Conservation (phyloP, 495 filamentous ascomycete species). For the Cenococcum geophilum region DNA sequence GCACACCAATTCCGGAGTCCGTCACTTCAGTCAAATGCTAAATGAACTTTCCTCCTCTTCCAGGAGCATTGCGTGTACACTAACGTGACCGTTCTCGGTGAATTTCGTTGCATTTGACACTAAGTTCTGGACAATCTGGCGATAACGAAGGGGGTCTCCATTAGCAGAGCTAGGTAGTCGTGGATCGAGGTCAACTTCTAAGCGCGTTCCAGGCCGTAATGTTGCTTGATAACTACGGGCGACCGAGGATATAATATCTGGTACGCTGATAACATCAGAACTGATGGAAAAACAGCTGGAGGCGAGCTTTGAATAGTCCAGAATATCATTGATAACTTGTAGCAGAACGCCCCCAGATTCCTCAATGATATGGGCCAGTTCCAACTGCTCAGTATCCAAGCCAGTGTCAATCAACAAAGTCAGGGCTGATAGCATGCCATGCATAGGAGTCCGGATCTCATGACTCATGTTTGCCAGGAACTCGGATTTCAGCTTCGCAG, state of each 20-base stretch:
- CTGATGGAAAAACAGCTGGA: slow-evolving; percentile 45
- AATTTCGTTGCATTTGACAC: slow-evolving; percentile 47
- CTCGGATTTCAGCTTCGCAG: slow-evolving; percentile 57
- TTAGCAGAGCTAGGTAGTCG: slow-evolving; percentile 41
- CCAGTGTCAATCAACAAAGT: slow-evolving; percentile 42
- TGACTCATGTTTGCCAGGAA: slow-evolving; percentile 60
- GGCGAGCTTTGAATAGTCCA: slow-evolving; percentile 48
- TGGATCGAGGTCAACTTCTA: slow-evolving; percentile 40
- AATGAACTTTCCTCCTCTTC: slow-evolving; percentile 42
- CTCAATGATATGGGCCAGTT: slow-evolving; percentile 45
- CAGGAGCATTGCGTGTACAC: slow-evolving; percentile 31
- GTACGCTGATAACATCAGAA: slow-evolving; percentile 39
- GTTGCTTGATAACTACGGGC: slow-evolving; percentile 46
- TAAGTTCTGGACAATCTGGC: slow-evolving; percentile 47
- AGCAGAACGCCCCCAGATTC: slow-evolving; percentile 46
- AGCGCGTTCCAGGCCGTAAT: slow-evolving; percentile 36
- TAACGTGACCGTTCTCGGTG: slow-evolving; percentile 43
- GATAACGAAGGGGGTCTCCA: slow-evolving; percentile 46
- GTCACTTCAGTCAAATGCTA: slow-evolving; percentile 42
- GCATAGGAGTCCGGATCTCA: slow-evolving; percentile 50
- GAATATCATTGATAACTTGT: slow-evolving; percentile 49
- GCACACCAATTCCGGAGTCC: slow-evolving; percentile 27
- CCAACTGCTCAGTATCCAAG: slow-evolving; percentile 40
- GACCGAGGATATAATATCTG: slow-evolving; percentile 49
- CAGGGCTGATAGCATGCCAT: slow-evolving; percentile 48